phyloP scores from a whole-genome alignment of 495 filamentous ascomycete genomes.

The Neurospora tetraspora region DNA sequence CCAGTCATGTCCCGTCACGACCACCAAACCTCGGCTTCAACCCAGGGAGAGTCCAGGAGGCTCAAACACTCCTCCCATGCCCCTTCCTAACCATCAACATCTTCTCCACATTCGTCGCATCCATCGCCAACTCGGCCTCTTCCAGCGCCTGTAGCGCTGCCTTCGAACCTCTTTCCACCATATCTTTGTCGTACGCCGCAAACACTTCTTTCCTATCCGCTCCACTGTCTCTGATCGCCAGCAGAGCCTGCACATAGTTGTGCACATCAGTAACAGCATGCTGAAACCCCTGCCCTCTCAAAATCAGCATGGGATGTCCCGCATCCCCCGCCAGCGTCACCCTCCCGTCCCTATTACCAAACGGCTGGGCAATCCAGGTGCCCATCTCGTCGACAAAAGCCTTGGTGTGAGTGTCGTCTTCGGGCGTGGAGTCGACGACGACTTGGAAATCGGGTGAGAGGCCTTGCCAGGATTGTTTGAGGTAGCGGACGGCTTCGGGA shows the following conservation, averaged over 20 bases:
- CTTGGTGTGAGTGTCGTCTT: conserved; percentile 12
- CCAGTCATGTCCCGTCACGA: too few species aligned
- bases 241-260: conserved; percentile 14
- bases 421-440: conserved; percentile 32
- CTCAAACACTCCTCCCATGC: conserved; percentile 2
- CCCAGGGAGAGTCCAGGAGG: neutral
- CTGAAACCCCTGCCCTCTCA: neutral
- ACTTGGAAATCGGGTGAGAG: conserved; percentile 33
- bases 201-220: conserved; percentile 19
- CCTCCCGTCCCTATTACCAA: conserved; percentile 38
- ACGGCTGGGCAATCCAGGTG: conserved; percentile 27
- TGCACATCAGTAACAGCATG: conserved; percentile 37
- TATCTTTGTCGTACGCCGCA: conserved; percentile 35
- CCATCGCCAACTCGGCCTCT: conserved; percentile 14
- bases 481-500: conserved; percentile 23
- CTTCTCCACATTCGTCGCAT: conserved; percentile 6
- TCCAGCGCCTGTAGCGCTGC: conserved; percentile 25
- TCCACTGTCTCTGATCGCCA: conserved; percentile 10
- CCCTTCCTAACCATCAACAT: conserved; percentile 17
- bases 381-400: conserved; percentile 23
- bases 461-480: conserved; percentile 26
- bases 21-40: neutral
- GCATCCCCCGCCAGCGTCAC: conserved; percentile 49
- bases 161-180: conserved; percentile 34
- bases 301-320: conserved; percentile 46